These are phyloP conservation scores for Strobilomyces dryophilus DNA, from an alignment of 768 basidiomycete species.

Conservation along the genomic window DNA sequence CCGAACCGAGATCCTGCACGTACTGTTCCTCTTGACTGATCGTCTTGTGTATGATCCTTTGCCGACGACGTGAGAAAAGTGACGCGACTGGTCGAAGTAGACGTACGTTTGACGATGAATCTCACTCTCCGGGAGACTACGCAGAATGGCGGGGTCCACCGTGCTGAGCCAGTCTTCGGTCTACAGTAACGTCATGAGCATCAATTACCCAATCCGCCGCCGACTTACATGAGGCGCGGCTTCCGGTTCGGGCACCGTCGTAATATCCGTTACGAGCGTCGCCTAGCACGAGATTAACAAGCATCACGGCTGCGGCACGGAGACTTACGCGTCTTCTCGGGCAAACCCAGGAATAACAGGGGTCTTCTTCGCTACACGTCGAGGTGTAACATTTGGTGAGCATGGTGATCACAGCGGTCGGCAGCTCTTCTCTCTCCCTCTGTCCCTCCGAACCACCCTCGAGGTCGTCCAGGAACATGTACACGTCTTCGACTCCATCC, in stretches of 20 bases:
- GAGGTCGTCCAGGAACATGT: slow-evolving; percentile 85
- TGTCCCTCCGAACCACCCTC: slow-evolving; percentile 59
- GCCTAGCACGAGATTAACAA: slow-evolving; percentile 21
- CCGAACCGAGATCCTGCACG: slow-evolving; percentile 77
- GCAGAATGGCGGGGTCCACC: slow-evolving; percentile 46
- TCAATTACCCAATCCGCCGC: slow-evolving; percentile 15
- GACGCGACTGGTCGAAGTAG: background rate
- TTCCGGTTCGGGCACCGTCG: slow-evolving; percentile 26
- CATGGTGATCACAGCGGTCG: slow-evolving; percentile 87
- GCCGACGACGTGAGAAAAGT: background rate
- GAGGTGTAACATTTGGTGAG: slow-evolving; percentile 89
- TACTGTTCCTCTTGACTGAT: slow-evolving; percentile 90
- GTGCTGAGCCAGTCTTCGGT: slow-evolving; percentile 49
- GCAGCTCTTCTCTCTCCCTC: slow-evolving; percentile 66
- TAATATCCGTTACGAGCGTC: slow-evolving; percentile 19
- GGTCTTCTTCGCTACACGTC: slow-evolving; percentile 72
- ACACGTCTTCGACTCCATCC: slow-evolving; percentile 90
- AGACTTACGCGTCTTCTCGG: slow-evolving; percentile 55
- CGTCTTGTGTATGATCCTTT: slow-evolving; percentile 76
- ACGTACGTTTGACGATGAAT: slow-evolving; percentile 72
- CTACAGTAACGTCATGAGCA: slow-evolving; percentile 18
- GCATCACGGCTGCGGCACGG: background rate
- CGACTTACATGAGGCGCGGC: slow-evolving; percentile 25
- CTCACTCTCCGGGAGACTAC: slow-evolving; percentile 68
- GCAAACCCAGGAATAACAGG: slow-evolving; percentile 83